phyloP scores from a whole-genome alignment of 192 early-diverging fungal genomes.

The Coemansia sp. region DNA sequence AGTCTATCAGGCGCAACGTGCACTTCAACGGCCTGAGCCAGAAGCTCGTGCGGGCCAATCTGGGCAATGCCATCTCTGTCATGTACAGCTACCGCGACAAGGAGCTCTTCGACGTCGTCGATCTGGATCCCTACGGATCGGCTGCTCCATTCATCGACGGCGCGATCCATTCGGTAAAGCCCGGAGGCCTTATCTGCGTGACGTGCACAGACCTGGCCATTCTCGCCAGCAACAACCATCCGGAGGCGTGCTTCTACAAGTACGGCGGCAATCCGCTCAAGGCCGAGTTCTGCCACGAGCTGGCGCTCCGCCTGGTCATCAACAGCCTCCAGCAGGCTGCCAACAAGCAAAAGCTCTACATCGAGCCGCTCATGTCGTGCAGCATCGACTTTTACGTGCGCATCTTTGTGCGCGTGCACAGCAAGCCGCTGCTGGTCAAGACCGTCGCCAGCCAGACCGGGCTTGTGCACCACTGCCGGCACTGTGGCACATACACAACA shows the following conservation, averaged over 20 bases:
- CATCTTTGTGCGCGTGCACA: constrained; percentile 88
- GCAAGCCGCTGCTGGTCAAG: constrained; percentile 72
- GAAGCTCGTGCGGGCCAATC: constrained; percentile 71
- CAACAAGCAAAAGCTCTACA: constrained; percentile 75
- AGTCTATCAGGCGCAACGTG: constrained; percentile 81
- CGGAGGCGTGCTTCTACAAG: constrained; percentile 86
- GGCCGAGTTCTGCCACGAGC: constrained; percentile 89
- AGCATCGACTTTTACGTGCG: constrained; percentile 99
- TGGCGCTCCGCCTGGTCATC: constrained; percentile 88
- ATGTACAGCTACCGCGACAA: constrained; percentile 66
- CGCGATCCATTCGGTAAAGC: constrained; percentile 89
- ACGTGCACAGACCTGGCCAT: constrained; percentile 98
- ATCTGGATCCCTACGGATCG: constrained; percentile 96
- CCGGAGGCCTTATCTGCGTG: constrained; percentile 89
- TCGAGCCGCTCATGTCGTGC: constrained; percentile 84
- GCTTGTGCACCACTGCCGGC: constrained; percentile 79
- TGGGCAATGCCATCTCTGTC: constrained; percentile 78
- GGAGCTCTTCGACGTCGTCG: constrained; percentile 78
- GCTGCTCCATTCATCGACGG: constrained; percentile 94
- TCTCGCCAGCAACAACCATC: constrained; percentile 85
- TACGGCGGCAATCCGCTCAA: constrained; percentile 92
- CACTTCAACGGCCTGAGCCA: constrained; percentile 75
- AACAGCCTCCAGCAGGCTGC: constrained; percentile 81
- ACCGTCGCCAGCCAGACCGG: constrained; percentile 75
- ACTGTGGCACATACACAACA: constrained; percentile 70